phyloP scores from a whole-genome alignment of 2,329 filamentous ascomycete genomes.

The Colletotrichum musicola region DNA sequence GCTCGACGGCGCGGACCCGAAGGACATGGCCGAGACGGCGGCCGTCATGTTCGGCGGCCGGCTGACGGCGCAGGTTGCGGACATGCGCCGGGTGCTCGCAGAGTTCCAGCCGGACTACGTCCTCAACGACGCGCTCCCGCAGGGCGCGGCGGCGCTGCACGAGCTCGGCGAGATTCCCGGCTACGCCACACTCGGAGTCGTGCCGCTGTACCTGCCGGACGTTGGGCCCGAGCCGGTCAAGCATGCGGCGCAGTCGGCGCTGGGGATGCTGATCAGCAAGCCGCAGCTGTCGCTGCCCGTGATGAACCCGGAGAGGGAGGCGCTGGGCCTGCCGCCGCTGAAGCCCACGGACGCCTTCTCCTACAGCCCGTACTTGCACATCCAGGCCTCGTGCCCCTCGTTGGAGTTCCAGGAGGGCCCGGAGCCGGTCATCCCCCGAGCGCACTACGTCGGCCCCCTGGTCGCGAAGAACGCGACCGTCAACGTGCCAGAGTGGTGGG shows the following conservation, averaged over 20 bases:
- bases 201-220: constrained; percentile 52
- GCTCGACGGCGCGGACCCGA: constrained; percentile 44
- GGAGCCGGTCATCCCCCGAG: constrained; percentile 40
- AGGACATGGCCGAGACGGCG: constrained; percentile 49
- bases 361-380: constrained; percentile 54
- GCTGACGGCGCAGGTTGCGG: constrained; percentile 51
- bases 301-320: constrained; percentile 48
- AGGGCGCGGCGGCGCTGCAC: constrained; percentile 50
- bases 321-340: constrained; percentile 45
- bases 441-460: constrained; percentile 51
- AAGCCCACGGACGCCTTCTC: constrained; percentile 49
- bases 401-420: constrained; percentile 49
- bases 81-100: constrained; percentile 49
- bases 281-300: constrained; percentile 46
- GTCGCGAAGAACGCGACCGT: constrained; percentile 42
- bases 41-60: constrained; percentile 45
- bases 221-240: constrained; percentile 47
- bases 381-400: constrained; percentile 51
- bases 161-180: constrained; percentile 51
- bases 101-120: constrained; percentile 48
- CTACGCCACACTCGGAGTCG: constrained; percentile 55
- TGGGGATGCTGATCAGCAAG: constrained; percentile 46
- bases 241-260: constrained; percentile 42
- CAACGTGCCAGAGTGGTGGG: constrained; percentile 50
- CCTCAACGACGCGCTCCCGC: constrained; percentile 54